Conservation (phyloP, 768 basidiomycete species). For the Phanerochaete sordida region DNA sequence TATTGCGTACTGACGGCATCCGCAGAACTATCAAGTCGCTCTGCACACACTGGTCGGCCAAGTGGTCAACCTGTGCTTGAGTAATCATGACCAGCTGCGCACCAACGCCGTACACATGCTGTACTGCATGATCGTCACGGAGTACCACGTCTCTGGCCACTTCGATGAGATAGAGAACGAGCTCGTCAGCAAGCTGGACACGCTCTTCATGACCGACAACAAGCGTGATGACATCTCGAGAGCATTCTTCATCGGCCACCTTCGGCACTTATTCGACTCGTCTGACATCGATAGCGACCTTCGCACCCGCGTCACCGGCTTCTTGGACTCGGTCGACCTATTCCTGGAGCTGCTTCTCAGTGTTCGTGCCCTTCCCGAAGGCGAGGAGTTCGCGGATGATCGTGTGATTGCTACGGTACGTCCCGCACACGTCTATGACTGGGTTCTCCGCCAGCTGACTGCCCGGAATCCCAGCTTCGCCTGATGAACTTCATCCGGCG, state of each 20-base stretch:
- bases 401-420: conserved; percentile 80
- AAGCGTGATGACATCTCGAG: conserved; percentile 89
- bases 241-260: conserved; percentile 88
- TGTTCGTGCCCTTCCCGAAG: conserved; percentile 85
- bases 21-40: conserved; percentile 79
- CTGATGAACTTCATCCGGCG: conserved; percentile 93
- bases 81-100: conserved; percentile 90
- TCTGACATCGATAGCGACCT: conserved; percentile 78
- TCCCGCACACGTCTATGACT: not conserved
- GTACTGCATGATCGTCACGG: conserved; percentile 93
- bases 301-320: conserved; percentile 70
- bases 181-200: conserved; percentile 86
- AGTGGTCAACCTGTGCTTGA: conserved; percentile 89
- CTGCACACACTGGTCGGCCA: conserved; percentile 84
- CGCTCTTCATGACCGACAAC: conserved; percentile 89
- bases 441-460: not conserved
- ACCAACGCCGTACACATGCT: conserved; percentile 90
- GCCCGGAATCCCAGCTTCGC: conserved; percentile 50
- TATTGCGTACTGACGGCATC: conserved; percentile 12
- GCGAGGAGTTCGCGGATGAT: conserved; percentile 93
- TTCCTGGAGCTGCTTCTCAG: conserved; percentile 90
- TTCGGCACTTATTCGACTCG: conserved; percentile 86
- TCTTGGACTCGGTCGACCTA: conserved; percentile 86
- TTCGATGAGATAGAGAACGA: conserved; percentile 92
- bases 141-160: conserved; percentile 79